Conservation (phyloP, 2,329 filamentous ascomycete species). For the Xylogone sp. region DNA sequence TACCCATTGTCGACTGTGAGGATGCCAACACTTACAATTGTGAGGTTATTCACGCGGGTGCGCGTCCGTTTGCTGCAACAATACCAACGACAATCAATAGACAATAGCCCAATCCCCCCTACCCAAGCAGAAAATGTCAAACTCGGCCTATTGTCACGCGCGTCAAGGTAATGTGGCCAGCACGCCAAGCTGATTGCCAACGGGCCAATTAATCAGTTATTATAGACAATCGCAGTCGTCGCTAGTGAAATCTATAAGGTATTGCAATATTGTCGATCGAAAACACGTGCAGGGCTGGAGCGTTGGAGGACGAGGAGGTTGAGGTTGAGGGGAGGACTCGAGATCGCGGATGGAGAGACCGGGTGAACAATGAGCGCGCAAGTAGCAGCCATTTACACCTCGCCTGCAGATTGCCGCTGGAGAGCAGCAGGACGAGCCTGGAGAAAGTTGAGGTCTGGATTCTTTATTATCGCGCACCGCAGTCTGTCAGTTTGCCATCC, state of each 20-base stretch:
- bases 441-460: too few species aligned
- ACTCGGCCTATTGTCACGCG: too few species aligned
- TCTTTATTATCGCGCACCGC: neutral
- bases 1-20: neutral
- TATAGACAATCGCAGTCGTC: neutral
- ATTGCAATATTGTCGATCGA: neutral
- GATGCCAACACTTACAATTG: constrained; percentile 7
- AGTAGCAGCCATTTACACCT: neutral
- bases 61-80: neutral
- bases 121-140: neutral
- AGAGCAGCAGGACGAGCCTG: neutral
- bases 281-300: neutral
- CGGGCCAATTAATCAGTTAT: neutral
- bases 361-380: neutral
- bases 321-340: neutral
- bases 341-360: neutral
- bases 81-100: neutral
- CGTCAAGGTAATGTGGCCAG: neutral
- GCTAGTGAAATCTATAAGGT: neutral
- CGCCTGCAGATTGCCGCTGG: neutral
- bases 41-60: constrained; percentile 7
- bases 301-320: too few species aligned
- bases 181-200: neutral
- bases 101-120: neutral
- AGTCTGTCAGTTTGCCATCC: neutral